Evolutionary conservation across 495 filamentous ascomycete species (phyloP), one percentile per base, ranked within the genome.

Genomic region (Sabuloglossum arenarium): DNA sequence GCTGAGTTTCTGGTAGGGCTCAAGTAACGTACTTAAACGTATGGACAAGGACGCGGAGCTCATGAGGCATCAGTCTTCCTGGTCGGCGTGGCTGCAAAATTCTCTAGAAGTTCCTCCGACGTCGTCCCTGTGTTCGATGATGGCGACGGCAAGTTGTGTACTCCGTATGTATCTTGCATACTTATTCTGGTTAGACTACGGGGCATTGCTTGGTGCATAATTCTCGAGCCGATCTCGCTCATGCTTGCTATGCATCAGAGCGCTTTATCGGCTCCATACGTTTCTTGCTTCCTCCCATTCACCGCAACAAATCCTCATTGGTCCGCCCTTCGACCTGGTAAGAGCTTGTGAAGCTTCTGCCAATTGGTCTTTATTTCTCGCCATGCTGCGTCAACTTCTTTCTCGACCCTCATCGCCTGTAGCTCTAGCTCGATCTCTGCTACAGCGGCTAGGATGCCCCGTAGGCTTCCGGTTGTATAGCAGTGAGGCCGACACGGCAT

Each of bases 401-500:
- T n/a, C 47, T 10, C 47, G 47, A 10, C 28, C 12, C 6, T 51
- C 47, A 14, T 51, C 24, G 1, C 3, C 47, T 3, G 21, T 10
- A 29, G 5, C 47, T 25, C 16, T 10, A 43, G 39, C 25, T 51
- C 23, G 24, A n/a, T 11, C 24, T 3, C 28, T 3, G 24, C 16
- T 51, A 27, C 47, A 51, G 21, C 25, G 24, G 11, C 16, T 2
- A 16, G 47, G 47, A 19, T 51, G 16, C 12, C 6, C 5, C 16
- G 47, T 11, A 29, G 24, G 24, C 11, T 29, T 19, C 56, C 62
- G 63, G 62, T 27, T 57, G 28, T 68, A 68, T 59, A 67, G 65
- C 59, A 61, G 68, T 47, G 59, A 62, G 53, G 59, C 63, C 37
- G 61, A 64, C 46, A 61, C 57, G 29, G 60, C 61, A 9, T 52